phyloP scores from a whole-genome alignment of 192 early-diverging fungal species.

The Coemansia sp. region DNA sequence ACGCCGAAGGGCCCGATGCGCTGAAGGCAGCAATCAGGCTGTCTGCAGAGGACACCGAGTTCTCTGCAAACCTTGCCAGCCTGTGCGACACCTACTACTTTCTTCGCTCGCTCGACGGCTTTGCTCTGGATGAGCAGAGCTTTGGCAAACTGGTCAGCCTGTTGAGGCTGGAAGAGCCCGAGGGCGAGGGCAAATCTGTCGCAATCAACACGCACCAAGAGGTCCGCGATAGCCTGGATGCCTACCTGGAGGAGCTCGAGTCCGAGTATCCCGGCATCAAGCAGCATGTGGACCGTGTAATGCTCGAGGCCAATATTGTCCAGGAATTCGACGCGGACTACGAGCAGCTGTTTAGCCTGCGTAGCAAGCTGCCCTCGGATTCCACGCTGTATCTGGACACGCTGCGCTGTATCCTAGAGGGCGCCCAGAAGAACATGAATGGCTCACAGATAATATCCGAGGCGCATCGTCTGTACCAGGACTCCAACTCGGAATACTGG shows the following conservation, averaged over 20 bases:
- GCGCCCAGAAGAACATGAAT: constrained; percentile 19
- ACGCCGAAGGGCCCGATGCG: constrained; percentile 19
- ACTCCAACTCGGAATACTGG: constrained; percentile 13
- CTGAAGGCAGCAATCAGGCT: constrained; percentile 24
- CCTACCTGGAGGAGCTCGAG: constrained; percentile 32
- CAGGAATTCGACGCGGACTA: constrained; percentile 34
- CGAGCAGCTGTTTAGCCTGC: constrained; percentile 29
- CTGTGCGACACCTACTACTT: constrained; percentile 46
- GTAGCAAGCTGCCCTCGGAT: constrained; percentile 31
- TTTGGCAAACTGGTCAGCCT: constrained; percentile 26
- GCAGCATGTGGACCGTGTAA: constrained; percentile 30
- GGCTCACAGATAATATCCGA: constrained; percentile 15
- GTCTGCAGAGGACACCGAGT: constrained; percentile 8
- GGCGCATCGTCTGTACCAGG: constrained; percentile 13
- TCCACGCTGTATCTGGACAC: constrained; percentile 38
- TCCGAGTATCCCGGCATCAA: constrained; percentile 34
- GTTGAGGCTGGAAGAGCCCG: constrained; percentile 12
- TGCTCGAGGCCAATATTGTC: constrained; percentile 39
- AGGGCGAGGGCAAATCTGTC: background rate
- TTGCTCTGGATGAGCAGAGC: constrained; percentile 15
- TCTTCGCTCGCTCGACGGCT: constrained; percentile 28
- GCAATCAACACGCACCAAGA: constrained; percentile 24
- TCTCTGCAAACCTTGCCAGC: constrained; percentile 20
- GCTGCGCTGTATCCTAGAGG: constrained; percentile 27
- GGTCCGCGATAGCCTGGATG: constrained; percentile 17